Evolutionary conservation across 352 stramenopile species (phyloP), one percentile per base, ranked within the genome.

Genomic region (Pythium vanterpoolii): DNA sequence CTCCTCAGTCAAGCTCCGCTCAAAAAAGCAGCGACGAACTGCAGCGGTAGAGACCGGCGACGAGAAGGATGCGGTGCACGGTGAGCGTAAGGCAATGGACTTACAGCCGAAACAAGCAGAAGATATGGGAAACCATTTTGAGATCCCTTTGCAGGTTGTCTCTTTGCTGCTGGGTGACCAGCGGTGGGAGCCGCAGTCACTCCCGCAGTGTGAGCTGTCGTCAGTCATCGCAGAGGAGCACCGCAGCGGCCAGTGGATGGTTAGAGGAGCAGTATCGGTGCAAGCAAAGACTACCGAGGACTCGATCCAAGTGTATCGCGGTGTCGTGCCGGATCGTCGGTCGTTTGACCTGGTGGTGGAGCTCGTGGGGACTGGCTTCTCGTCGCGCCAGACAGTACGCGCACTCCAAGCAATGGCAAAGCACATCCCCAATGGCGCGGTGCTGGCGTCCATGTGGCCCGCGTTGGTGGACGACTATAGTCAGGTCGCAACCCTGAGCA

Each of bases 401-500:
- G 34, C 50, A 19, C 48, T 77, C 36, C 49, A 40, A 4, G 53
- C 52, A 24, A 58, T 68, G 38, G 66, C 64, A 14, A 51, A 52
- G 27, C 62, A 62, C 27, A 34, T 58, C 19, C 46, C 19, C 33
- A 56, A 34, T 48, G 36, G 31, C 24, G 62, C 76, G 28, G 69
- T 62, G 5, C 57, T 73, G 24, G 69, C 69, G 44, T 73, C 74
- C 24, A 64, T 80, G 40, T 79, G 74, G 19, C 34, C 63, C 9
- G 69, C 74, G n/a, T 45, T 64, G 7, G 45, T 61, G 0, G 49
- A 53, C 3, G 38, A 60, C 34, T 61, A 61, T 30, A 16, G 39
- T 0, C 39, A 61, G 30, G 60, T 89, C 10, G 72, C 71, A n/a
- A 69, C 73, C 10, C 60, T 72, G 0, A 62, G 49, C 10, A 87